Evolutionary conservation across 2,329 filamentous ascomycete genomes (phyloP).

Genomic region (Chaetomium strumarium): DNA sequence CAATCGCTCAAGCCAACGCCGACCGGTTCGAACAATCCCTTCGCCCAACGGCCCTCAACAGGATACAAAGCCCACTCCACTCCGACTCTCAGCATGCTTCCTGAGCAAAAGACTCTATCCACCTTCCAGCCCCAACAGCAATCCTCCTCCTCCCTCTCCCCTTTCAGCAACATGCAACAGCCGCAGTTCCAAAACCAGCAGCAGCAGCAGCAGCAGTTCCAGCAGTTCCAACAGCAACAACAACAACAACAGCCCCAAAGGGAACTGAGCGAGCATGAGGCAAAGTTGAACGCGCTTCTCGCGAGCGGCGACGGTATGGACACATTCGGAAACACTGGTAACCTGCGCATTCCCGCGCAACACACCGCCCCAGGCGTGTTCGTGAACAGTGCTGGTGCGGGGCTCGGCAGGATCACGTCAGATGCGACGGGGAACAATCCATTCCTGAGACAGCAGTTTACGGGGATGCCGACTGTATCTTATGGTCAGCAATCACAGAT

Average conservation of each 20-base stretch:
- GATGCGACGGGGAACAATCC: conserved; percentile 82
- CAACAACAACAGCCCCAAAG: conserved; percentile 46
- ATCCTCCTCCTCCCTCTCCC: conserved; percentile 30
- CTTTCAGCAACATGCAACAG: conserved; percentile 11
- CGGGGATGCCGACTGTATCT: conserved; percentile 60
- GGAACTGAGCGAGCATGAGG: conserved; percentile 57
- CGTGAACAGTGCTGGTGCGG: conserved; percentile 86
- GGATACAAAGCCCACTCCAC: conserved; percentile 50
- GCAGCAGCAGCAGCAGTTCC: conserved; percentile 23
- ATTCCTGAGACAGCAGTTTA: conserved; percentile 79
- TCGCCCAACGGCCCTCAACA: conserved; percentile 48
- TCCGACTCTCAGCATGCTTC: conserved; percentile 67
- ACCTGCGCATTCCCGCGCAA: conserved; percentile 89
- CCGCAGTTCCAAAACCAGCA: conserved; percentile 42
- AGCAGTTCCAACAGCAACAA: conserved; percentile 25
- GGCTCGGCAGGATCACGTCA: conserved; percentile 61
- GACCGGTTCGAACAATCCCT: conserved; percentile 97
- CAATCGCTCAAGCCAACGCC: conserved; percentile 71
- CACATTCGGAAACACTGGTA: conserved; percentile 95
- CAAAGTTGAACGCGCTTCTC: conserved; percentile 79
- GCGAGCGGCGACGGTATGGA: conserved; percentile 88
- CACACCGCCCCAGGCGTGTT: conserved; percentile 95
- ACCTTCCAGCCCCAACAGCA: conserved; percentile 45
- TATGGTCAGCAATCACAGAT: conserved; percentile 46
- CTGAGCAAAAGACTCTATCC: conserved; percentile 75